Evolutionary conservation across 1,139 yeast species (phyloP), one percentile per base, ranked within the genome.

Genomic region (Candida tunisiensis): DNA sequence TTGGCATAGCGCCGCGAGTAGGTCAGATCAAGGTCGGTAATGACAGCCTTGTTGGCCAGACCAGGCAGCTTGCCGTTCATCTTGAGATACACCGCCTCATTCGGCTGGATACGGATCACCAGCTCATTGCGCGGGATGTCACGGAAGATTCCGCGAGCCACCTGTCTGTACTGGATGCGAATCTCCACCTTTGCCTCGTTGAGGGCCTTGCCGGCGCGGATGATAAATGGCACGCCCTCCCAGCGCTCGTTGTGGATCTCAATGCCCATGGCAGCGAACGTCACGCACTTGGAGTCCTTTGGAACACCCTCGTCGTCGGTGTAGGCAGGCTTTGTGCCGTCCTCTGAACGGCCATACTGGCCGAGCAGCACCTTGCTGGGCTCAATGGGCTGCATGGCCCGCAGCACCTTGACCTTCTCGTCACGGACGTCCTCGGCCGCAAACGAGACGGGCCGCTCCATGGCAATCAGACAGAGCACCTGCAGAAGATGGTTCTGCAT

Each of bases 401-500:
- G 80, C 45, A 88, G 65, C 3, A 88, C 82, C 55, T 80, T 77
- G 35, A 88, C 98, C 56, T 88, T 88, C 53, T 83, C 98, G 52
- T 88, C 95, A 55, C 98, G 77, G 33, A 88, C 72, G 23, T 88
- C 75, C 59, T 88, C 98, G 9, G 96, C 82, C 42, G 75, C 82
- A 45, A 77, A 77, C 12, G 88, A 69, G 15, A 69, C 74, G 9
- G 99, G 98, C 52, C 93, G 70, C 50, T 88, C 98, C 95, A 88
- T 85, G 30, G 95, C 82, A 38, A 88, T 60, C 35, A 91, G 57
- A 6, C 96, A 83, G 49, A 88, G 60, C 16, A 88, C 92, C 59
- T 88, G 99, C 45, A 88, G 63, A 47, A 88, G 58, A 57, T 88
- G 99, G 64, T 88, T 88, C 60, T 88, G 99, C 83, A 91, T 85